Base-by-base conservation (phyloP, 306 rosid genomes). In the Purshia tridentata region DNA sequence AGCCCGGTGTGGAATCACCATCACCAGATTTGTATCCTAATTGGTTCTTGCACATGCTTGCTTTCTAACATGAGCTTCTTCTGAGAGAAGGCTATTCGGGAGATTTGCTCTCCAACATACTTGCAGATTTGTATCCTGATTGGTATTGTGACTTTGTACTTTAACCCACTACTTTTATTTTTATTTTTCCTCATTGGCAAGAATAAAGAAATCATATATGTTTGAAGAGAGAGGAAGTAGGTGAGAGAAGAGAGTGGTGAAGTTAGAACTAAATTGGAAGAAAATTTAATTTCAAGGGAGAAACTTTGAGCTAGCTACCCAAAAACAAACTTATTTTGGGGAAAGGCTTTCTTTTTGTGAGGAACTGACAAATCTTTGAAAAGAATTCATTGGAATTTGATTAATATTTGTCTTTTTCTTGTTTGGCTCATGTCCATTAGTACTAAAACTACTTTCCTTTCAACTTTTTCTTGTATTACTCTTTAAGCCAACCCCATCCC, bases 391-490 rank as follows among this genome's bases (percentile, higher is more conserved):
- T 81, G 19, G 85, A 78, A 77, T 62, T 63, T 67, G 54, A 56
- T 76, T 53, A 47, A 67, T 70, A 46, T 78, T 54, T 84, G 88
- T 87, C 97, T 84, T 85, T 84, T 82, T 91, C 86, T 80, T 50
- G 71, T 80, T 85, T 87, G 92, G 84, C 88, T 81, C 64, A 70
- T 84, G 81, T 82, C 84, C 83, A 87, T 87, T 84, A 80, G 56
- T 22, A 51, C 72, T 45, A 51, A 58, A 77, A 62, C 57, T 63
- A 56, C 44, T 44, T 51, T n/a, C n/a, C 7, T 44, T 81, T 49
- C 76, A 46, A 74, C 76, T 81, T 75, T 78, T 79, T 59, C 74
- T 62, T 42, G 65, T 48, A 29, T 22, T 42, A 44, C 40, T 18
- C 52, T 54, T 65, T 22, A n/a, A 18, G 62, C 61, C 42, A 67